Base-by-base conservation (phyloP, 768 basidiomycete species). In the Hygrophorus pudorinus region DNA sequence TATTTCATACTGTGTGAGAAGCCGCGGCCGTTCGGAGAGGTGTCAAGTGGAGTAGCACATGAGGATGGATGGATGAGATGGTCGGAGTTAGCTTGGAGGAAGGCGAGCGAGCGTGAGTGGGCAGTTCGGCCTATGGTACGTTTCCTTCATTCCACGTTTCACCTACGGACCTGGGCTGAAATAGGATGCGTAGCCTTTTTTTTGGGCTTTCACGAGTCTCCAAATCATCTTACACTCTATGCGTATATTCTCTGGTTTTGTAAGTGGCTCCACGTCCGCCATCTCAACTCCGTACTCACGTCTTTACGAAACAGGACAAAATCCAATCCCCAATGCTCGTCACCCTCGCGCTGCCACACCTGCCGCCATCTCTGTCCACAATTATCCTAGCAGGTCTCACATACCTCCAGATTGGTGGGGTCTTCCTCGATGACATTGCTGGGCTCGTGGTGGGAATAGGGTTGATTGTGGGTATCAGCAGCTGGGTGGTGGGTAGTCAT, bases 131-230 rank as follows among this genome's bases (percentile, higher is more conserved):
- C 71, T 35, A 68, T 81, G 61, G 83, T 85, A 53, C 49, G 79
- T 66, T n/a, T 35, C 13, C 42, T 5, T 20, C 31, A 16, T 31
- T 16, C 18, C 9, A 24, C 24, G 24, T 6, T 46, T 8, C 24
- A 9, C 17, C 38, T 18, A 16, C n/a, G 10, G 16, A n/a, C 18
- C 30, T 27, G 40, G 33, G 12, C 14, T 14, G 14, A 16, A 39
- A n/a, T 30, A 24, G 27, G 30, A 34, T 14, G 30, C 32, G 13
- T 50, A 88, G 85, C 79, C 84, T 1, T 85, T 90, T 65, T 85
- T 89, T 58, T 87, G 83, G 83, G 80, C 75, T 6, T 88, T 89
- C 48, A 74, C 76, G 31, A 81, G 86, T 0, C 57, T 89, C 3
- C 75, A 88, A 51, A 66, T 88, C 17, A 70, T 71, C 14, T 55